Base-by-base conservation (phyloP, 139 green algal genomes). In the Pleodorina starrii region DNA sequence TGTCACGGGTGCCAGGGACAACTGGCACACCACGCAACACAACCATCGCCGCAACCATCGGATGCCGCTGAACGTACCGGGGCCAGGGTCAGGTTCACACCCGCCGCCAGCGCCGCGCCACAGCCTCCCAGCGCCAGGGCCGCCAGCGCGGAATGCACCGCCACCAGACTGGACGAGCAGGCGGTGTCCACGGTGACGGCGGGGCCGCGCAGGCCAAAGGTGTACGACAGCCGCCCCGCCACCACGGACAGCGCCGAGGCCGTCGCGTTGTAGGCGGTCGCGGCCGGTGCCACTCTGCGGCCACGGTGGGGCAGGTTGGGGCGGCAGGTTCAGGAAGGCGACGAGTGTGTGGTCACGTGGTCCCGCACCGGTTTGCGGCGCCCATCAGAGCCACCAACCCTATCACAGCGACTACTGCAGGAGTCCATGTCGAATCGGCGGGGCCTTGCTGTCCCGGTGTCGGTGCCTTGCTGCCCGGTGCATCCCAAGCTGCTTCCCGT, bases 121-220 rank as follows among this genome's bases (percentile, higher is more conserved):
- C 93, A 93, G 32, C 86, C 48, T 0, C 60, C 85, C 29, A 91
- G 51, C 48, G 88, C 57, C 85, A 96, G 63, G 21, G 73, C 86
- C 2, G 43, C 36, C 6, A 94, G 60, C 5, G 95, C 94, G 0
- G 90, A 60, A 76, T 98, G 94, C 6, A 88, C 32, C 2, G 92
- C 94, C 36, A 98, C 95, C 43, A 98, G 92, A 10, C 93, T 95
- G 5, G 92, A 95, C 19, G 93, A 97, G 92, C 97, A 98, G 29
- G 96, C 96, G 0, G 95, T 98, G 89, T 98, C 97, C 0, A 98
- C 87, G 50, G 92, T 94, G n/a, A 97, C 85, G 35, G 95, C 89
- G 0, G 97, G 93, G 1, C 97, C 97, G 40, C 91, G 90, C 69
- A 98, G 93, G 0, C 92, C 95, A 90, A 97, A 97, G 36, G 92